Evolutionary conservation across 768 basidiomycete species (phyloP), one percentile per base, ranked within the genome.

Genomic region (Phaffia tasmanica): DNA sequence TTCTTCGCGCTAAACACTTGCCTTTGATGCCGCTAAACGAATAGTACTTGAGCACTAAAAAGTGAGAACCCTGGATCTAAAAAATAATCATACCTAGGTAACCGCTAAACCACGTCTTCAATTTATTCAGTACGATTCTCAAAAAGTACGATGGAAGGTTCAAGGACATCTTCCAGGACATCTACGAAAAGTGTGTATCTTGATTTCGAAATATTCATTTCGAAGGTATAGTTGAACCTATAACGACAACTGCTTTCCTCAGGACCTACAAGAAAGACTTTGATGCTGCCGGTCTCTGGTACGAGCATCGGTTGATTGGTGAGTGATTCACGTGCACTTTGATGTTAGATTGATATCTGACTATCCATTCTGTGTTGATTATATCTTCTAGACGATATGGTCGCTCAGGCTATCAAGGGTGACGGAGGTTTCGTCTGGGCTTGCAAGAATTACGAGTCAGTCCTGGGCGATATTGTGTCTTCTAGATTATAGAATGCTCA

Each of bases 161-260:
- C 84, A 99, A 99, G 81, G 95, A 99, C 73, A 92, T 94, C 75
- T 95, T 99, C 85, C 85, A 97, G 77, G 91, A 95, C 73, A 86
- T 97, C 73, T 99, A 90, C 76, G 89, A 94, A 8, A 73, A 79
- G 81, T 79, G 58, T 50, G 75, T 57, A 21, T 64, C 30, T 14
- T 2, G 42, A 23, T 57, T 8, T 29, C 18, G 7, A 11, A 32
- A 14, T 32, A 29, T 29, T 57, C 27, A n/a, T 57, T 5, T 32
- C 11, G 11, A 27, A 29, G 7, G n/a, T 27, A 21, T 14, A n/a
- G 21, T 19, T 66, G 46, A 16, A 47, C n/a, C 15, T 32, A 7
- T 23, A 14, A 29, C 29, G 18, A 62, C 53, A 46, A 57, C 29
- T 23, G 63, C 46, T 27, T 19, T 46, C 29, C 63, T 47, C 60